Evolutionary conservation across 148 eudicot genomes (phyloP), one percentile per base, ranked within the genome.

Genomic region (Rhododendron ferrugineum): DNA sequence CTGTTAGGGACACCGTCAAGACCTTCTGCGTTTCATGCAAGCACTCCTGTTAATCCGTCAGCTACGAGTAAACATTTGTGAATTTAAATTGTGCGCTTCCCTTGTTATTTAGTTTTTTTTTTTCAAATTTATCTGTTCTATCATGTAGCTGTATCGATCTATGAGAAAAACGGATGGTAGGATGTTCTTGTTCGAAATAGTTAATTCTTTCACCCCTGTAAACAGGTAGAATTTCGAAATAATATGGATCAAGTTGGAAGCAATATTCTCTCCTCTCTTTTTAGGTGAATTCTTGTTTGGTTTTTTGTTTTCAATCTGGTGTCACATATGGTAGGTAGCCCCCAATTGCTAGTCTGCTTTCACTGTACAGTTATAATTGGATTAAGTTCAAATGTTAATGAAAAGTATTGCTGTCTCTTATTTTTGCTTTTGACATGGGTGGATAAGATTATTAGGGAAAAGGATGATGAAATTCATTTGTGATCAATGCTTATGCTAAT

Each of bases 11-110:
- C 89, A 22, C 90, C 95, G 42, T 92, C 94, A 30, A 91, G 96
- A 79, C 93, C 92, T 52, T 95, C 98, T 7, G 94, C 96, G 6
- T 93, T 95, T 84, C 98, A 95, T 87, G 92, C 92, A 0, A 93
- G 90, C 58, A 88, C 86, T 81, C 90, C 94, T 16, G 88, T 85
- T 34, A 88, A 84, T 34, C 86, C 83, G 18, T 87, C 93, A 6
- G 91, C 90, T 50, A 44, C 90, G 2, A 81, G 82, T 74, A 87
- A 92, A 58, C 74, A 26, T 68, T 26, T 68, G 36, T 68, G 30
- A 32, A 73, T 62, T 70, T 50, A 40, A 42, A 76, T 22, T 37
- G 10, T 13, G 13, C 47, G 28, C 74, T 64, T 56, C 54, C 54
- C 80, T 23, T 78, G 20, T 4, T 78, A 78, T 70, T 5, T 70